Evolutionary conservation across 129 eudicot genomes (phyloP), one percentile per base, ranked within the genome.

Genomic region (Pseudognaphalium luteoalbum): DNA sequence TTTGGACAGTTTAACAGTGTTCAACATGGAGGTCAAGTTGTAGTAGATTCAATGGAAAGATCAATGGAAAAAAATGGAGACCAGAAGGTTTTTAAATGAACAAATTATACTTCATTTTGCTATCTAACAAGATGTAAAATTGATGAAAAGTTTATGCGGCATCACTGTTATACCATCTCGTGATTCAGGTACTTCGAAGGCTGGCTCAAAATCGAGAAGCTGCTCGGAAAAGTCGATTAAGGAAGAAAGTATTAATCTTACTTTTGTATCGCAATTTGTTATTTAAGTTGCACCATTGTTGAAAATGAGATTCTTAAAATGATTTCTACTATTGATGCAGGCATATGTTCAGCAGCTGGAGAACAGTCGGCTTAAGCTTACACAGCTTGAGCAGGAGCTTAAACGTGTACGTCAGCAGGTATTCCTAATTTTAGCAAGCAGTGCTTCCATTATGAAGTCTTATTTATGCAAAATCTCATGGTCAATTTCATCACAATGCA

Each of bases 181-280:
- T 56, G 39, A 17, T n/a, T 57, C 75, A 93, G 97, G 74, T 86
- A 37, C 91, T 90, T 17, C 88, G 99, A 65, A 83, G 99, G 84
- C 83, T 94, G 80, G 99, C 99, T 59, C 99, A 94, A 81, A 94
- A 94, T 73, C 96, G 99, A 72, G 99, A 94, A 86, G 99, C 99
- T 63, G 99, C 99, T 14, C 78, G 96, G 57, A 91, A 94, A 81
- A 91, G 99, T 79, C 86, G 99, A 22, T 76, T 91, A 76, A 89
- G 99, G 73, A 94, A 94, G 86, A 94, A 94, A 82, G 99, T 91
- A 83, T 42, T 37, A 65, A 52, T 65, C 74, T 82, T 39, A 9
- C 63, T 14, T 58, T 58, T 19, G 28, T 25, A 33, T 6, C 3
- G 8, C 42, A 42, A 39, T 21, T 62, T 62, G 34, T 68, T 81